phyloP scores from a whole-genome alignment of 2,329 filamentous ascomycete genomes.

The Aureobasidium sp. region DNA sequence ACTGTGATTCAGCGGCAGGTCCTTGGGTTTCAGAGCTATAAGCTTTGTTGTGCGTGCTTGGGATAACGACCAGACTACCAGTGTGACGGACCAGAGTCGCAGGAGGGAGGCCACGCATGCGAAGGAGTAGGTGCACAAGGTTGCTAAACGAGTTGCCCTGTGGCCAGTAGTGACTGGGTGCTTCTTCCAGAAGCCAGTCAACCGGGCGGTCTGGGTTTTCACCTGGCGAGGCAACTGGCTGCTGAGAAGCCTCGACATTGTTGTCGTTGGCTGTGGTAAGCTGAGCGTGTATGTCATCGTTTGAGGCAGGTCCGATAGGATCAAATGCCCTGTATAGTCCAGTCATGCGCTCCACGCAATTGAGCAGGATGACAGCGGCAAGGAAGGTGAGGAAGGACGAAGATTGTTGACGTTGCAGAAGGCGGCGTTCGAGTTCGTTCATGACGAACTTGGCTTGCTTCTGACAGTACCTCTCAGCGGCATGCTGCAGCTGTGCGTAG shows the following conservation, averaged over 20 bases:
- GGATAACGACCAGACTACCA: constrained; percentile 27
- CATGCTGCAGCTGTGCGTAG: constrained; percentile 48
- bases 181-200: constrained; percentile 49
- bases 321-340: constrained; percentile 42
- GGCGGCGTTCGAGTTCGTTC: constrained; percentile 54
- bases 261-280: not conserved
- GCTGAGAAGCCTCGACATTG: not conserved
- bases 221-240: not conserved
- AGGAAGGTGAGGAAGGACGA: constrained; percentile 54
- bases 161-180: constrained; percentile 45
- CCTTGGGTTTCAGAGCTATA: constrained; percentile 5
- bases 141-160: constrained; percentile 54
- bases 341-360: constrained; percentile 53
- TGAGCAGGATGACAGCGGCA: constrained; percentile 52
- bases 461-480: constrained; percentile 48
- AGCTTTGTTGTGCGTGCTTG: constrained; percentile 11
- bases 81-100: constrained; percentile 30
- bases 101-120: constrained; percentile 47
- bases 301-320: not conserved
- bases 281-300: constrained; percentile 3
- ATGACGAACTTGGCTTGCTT: constrained; percentile 48
- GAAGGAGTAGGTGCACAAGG: constrained; percentile 51
- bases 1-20: constrained; percentile 1
- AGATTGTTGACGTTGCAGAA: constrained; percentile 51
- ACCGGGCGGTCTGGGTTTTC: constrained; percentile 15